A percentile compares a stretch with the other conserved stretches of the same genome.
phyloP scores from a whole-genome alignment of 371 early-diverging fungal species.

The Apophysomyces trapeziformis region DNA sequence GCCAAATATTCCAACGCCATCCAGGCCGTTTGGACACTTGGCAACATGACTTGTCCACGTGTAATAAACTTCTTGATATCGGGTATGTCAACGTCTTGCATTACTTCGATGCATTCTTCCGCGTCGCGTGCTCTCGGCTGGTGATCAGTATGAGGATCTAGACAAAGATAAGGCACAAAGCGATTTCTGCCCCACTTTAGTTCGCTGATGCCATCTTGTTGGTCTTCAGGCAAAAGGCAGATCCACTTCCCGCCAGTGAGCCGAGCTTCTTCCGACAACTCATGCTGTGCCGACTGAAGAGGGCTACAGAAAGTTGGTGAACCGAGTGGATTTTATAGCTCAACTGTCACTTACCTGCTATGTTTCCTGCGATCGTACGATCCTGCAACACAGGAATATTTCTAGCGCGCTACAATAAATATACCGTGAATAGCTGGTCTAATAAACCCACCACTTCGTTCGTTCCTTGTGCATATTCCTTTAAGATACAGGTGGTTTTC shows the following conservation, averaged over 20 bases:
- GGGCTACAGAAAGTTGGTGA: slow-evolving; percentile 25
- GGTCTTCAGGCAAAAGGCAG: slow-evolving; percentile 48
- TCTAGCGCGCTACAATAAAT: slow-evolving; percentile 26
- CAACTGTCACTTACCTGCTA: slow-evolving; percentile 24
- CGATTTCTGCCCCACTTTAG: slow-evolving; percentile 69
- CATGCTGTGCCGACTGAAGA: slow-evolving; percentile 58
- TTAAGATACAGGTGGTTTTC: slow-evolving; percentile 62
- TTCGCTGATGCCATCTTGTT: slow-evolving; percentile 61
- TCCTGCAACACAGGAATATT: slow-evolving; percentile 66
- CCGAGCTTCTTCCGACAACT: slow-evolving; percentile 68
- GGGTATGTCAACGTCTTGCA: slow-evolving; percentile 38
- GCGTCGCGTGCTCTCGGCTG: slow-evolving; percentile 55
- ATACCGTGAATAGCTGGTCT: neutral
- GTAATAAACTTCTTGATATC: slow-evolving; percentile 49
- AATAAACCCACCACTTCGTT: slow-evolving; percentile 55
- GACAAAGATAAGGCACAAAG: slow-evolving; percentile 64
- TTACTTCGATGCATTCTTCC: slow-evolving; percentile 58
- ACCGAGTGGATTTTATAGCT: neutral
- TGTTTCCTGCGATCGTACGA: slow-evolving; percentile 64
- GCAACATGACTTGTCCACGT: slow-evolving; percentile 52
- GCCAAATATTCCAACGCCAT: slow-evolving; percentile 53
- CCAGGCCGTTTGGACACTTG: slow-evolving; percentile 57
- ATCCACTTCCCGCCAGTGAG: slow-evolving; percentile 61
- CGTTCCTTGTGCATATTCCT: slow-evolving; percentile 69
- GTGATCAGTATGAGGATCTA: slow-evolving; percentile 58